Evolutionary conservation across 2,329 filamentous ascomycete species (phyloP).

Genomic region (Diaporthe helianthi): DNA sequence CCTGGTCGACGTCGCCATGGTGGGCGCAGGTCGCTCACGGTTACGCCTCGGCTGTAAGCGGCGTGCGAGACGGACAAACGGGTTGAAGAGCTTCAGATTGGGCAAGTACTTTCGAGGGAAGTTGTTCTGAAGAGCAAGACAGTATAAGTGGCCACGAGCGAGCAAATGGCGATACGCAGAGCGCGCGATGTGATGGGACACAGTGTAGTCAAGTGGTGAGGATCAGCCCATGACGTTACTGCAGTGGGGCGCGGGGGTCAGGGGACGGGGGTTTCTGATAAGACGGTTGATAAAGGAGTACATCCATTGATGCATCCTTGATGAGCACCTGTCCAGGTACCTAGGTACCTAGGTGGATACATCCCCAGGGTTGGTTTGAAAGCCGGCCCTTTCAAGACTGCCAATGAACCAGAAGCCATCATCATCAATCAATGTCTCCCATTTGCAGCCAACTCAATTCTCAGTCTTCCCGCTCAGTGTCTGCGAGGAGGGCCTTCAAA

Average conservation of each 20-base stretch:
- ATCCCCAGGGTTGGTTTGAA: too few species aligned
- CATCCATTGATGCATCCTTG: too few species aligned
- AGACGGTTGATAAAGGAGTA: background rate
- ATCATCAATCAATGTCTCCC: background rate
- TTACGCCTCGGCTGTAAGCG: constrained; percentile 4
- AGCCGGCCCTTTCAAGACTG: background rate
- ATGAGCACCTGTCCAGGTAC: too few species aligned
- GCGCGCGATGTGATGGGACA: background rate
- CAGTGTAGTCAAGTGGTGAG: background rate
- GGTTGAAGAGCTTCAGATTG: constrained; percentile 1
- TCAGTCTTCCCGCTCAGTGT: background rate
- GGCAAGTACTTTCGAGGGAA: background rate
- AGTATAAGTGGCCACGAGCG: background rate
- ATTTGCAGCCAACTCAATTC: background rate
- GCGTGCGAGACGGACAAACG: background rate
- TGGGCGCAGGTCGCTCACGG: constrained; percentile 1
- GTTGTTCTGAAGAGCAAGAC: too few species aligned
- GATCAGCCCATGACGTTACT: constrained; percentile 8
- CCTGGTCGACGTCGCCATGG: background rate
- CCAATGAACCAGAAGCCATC: background rate
- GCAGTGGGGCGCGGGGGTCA: background rate
- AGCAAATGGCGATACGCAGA: background rate
- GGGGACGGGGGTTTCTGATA: background rate
- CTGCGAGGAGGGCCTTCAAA: background rate
- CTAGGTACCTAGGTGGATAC: too few species aligned